Evolutionary conservation across 164 flowering plant species (phyloP).

Genomic region (Litsea cubeba): DNA sequence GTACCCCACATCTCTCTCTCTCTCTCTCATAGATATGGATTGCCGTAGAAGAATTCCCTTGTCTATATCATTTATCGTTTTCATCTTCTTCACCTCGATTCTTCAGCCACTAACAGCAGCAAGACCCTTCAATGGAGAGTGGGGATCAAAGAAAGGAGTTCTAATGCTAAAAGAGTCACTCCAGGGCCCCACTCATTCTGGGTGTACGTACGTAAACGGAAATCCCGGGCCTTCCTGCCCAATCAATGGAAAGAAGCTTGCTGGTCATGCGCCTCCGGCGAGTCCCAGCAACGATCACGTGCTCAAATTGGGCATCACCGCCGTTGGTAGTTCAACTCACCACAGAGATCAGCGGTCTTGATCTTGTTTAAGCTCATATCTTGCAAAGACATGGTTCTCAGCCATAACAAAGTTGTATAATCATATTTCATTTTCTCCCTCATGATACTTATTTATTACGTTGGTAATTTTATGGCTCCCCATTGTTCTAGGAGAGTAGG

Average conservation of each 20-base stretch:
- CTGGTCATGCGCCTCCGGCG: not conserved
- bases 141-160: not conserved
- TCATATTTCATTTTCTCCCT: no score
- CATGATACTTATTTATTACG: no score
- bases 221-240: not conserved
- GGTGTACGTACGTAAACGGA: not conserved
- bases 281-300: no score
- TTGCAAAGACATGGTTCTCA: no score
- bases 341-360: not conserved
- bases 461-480: no score
- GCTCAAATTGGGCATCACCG: no score
- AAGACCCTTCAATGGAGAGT: not conserved
- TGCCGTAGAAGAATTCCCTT: not conserved
- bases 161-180: not conserved
- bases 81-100: not conserved
- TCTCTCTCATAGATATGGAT: not conserved
- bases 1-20: no score
- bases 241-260: not conserved
- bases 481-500: no score
- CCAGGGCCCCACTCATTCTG: not conserved
- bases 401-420: no score
- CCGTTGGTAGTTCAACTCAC: not conserved
- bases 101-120: not conserved
- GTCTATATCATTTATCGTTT: not conserved
- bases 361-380: not conserved